A percentile compares a stretch with the other conserved stretches of the same genome.
These are phyloP conservation scores for Akanthomyces dipterigenus DNA, from an alignment of 2,329 filamentous ascomycete species.

Conservation along the genomic window DNA sequence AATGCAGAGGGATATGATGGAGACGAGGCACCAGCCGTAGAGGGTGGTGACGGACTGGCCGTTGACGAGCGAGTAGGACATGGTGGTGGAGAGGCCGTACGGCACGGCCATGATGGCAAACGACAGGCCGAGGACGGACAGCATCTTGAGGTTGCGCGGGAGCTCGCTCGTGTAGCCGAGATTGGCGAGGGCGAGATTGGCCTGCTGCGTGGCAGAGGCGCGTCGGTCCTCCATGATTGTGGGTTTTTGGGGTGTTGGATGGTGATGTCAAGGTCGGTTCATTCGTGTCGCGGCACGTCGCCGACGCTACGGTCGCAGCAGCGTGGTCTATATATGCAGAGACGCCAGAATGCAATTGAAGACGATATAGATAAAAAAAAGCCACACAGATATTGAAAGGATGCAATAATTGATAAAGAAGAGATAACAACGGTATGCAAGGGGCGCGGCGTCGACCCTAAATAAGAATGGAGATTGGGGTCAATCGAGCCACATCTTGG, in stretches of 20 bases:
- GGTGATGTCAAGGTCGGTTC: not conserved
- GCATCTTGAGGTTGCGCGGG: constrained; percentile 42
- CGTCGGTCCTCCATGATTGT: constrained; percentile 11
- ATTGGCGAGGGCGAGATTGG: constrained; percentile 38
- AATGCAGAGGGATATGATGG: constrained; percentile 65
- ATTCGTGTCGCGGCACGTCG: not conserved
- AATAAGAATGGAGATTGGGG: not conserved
- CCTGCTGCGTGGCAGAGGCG: constrained; percentile 17
- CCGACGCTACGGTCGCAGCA: not conserved
- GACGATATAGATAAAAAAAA: not conserved
- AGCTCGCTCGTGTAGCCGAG: constrained; percentile 46
- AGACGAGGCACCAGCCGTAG: constrained; percentile 60
- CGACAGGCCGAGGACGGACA: constrained; percentile 42
- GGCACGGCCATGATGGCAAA: constrained; percentile 47
- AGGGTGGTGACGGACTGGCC: constrained; percentile 68
- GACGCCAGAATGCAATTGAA: no score
- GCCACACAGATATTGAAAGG: not conserved
- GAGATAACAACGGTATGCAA: not conserved
- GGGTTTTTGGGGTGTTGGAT: not conserved
- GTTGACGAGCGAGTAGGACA: constrained; percentile 53
- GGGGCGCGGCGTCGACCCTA: not conserved
- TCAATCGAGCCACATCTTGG: not conserved
- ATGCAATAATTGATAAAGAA: not conserved
- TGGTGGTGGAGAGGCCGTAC: constrained; percentile 42
- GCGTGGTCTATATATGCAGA: not conserved